phyloP scores from a whole-genome alignment of 2,329 filamentous ascomycete species.

The Pseudocercospora fijiensis region DNA sequence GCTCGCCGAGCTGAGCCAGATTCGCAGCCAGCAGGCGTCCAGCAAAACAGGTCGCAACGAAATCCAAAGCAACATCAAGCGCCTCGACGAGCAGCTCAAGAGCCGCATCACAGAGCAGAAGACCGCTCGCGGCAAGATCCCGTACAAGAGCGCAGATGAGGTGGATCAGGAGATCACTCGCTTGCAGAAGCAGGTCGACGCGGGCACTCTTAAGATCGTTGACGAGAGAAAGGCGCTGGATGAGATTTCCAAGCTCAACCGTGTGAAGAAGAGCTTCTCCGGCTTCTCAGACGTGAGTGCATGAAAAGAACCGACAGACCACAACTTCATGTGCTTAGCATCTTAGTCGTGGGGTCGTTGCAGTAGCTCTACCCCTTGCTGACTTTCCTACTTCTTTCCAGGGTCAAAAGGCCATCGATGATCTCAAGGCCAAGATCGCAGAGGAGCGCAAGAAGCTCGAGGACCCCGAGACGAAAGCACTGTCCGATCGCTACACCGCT shows the following conservation, averaged over 20 bases:
- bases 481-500: constrained; percentile 80
- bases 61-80: constrained; percentile 88
- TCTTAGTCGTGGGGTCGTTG: not conserved
- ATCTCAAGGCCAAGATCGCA: constrained; percentile 81
- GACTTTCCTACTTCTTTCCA: not conserved
- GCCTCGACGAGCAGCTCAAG: constrained; percentile 84
- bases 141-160: constrained; percentile 85
- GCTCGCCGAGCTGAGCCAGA: constrained; percentile 75
- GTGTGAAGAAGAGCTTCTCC: constrained; percentile 87
- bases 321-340: not conserved
- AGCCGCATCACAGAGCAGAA: constrained; percentile 84
- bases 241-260: constrained; percentile 79
- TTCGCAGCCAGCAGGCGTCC: constrained; percentile 80
- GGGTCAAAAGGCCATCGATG: constrained; percentile 79
- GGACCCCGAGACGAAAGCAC: constrained; percentile 83
- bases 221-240: constrained; percentile 93
- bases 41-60: constrained; percentile 78
- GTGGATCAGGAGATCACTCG: constrained; percentile 77
- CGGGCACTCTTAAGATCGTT: constrained; percentile 88
- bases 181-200: constrained; percentile 82
- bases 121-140: constrained; percentile 72
- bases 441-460: constrained; percentile 86
- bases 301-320: not conserved
- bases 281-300: constrained; percentile 67
- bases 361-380: too few relatives aligned